Evolutionary conservation across 1,139 yeast genomes (phyloP), one percentile per base, ranked within the genome.

Genomic region (Maudiozyma humilis): DNA sequence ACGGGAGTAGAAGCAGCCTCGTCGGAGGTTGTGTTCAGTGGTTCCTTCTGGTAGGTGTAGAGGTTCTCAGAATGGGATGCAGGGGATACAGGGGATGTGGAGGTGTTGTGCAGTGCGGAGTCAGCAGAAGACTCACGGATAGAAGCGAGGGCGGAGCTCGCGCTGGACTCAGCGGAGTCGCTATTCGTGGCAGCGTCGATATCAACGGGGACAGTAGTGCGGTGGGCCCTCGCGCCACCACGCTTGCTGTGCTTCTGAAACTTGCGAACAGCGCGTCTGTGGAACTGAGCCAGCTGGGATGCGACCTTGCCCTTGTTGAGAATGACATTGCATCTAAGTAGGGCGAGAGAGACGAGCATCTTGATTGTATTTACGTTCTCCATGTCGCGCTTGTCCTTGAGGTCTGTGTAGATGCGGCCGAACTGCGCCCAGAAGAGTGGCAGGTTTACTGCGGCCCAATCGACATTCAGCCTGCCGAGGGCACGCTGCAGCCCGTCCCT

Each of bases 261-360:
- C 13, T 43, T 19, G 8, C 19, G 18, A 18, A 25, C 43, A 46
- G 54, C 51, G 33, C 44, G 49, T 13, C 32, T 13, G 33, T 50
- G 49, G 44, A 56, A 58, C 3, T 47, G 40, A 13, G 17, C 29
- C 3, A 36, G 6, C 4, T 41, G 41, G 7, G 41, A 19, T 16
- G 47, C 39, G 23, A 59, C 38, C 20, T 31, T 15, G 5, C 31
- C 41, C 44, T 57, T 52, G 43, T 55, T 58, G 15, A 41, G 36
- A 3, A 36, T 25, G 2, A 58, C 50, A 36, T 47, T 51, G 10
- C 55, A 47, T 42, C 47, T 57, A 19, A 57, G 42, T 4, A 57
- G 41, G 1, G 58, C 49, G 38, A 56, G 48, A 1, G 56, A 46
- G 15, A 56, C 48, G 10, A 53, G 44, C 38, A 53, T 53, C 41